phyloP scores from a whole-genome alignment of 345 rosid genomes.

The Corymbia maculata region DNA sequence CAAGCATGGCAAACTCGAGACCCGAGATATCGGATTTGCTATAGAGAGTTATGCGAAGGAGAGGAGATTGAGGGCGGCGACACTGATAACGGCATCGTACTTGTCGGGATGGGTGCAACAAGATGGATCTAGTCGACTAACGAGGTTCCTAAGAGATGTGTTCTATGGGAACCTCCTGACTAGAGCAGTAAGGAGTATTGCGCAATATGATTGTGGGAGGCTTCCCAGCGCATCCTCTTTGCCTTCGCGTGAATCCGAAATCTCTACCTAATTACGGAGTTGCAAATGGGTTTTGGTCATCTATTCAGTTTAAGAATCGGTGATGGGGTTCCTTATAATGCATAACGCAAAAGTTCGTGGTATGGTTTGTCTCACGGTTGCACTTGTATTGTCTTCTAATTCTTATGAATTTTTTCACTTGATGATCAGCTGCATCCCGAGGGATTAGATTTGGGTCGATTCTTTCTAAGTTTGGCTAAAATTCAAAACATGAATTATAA shows the following conservation, averaged over 20 bases:
- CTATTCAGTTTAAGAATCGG: background rate
- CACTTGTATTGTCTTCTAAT: background rate
- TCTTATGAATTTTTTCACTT: background rate
- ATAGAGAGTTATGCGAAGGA: slow-evolving; percentile 7
- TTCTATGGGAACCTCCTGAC: background rate
- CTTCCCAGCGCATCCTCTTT: background rate
- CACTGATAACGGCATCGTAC: background rate
- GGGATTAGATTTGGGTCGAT: background rate
- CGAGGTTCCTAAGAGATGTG: background rate
- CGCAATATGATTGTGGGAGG: background rate
- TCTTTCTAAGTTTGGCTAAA: background rate
- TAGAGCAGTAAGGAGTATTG: background rate
- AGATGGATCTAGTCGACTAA: background rate
- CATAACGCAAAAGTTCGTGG: background rate
- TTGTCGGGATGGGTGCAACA: background rate
- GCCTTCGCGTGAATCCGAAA: background rate
- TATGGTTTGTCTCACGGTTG: background rate
- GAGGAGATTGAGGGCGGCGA: background rate
- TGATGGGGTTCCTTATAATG: background rate
- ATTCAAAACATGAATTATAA: background rate
- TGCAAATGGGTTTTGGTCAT: background rate
- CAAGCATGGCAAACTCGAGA: background rate
- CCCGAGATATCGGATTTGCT: background rate
- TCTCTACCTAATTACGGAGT: background rate
- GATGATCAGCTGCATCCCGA: background rate